Evolutionary conservation across 768 basidiomycete genomes (phyloP).

Genomic region (Leccinum boreale): DNA sequence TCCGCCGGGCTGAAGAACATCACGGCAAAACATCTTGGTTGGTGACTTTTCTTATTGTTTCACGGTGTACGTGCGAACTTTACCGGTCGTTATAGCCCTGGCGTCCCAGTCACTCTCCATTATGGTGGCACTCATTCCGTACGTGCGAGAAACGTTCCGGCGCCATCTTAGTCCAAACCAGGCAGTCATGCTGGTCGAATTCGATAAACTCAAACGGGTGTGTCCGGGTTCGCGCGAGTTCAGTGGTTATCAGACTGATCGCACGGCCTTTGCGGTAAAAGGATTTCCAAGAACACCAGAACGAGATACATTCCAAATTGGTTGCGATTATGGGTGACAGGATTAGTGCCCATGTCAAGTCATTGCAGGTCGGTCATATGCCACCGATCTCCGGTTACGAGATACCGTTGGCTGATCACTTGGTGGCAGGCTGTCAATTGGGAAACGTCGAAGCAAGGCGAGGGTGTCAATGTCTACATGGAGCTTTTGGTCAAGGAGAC

Average conservation of each 20-base stretch:
- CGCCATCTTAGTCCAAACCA: constrained; percentile 92
- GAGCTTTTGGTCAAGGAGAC: constrained; percentile 93
- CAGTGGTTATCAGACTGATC: constrained; percentile 4
- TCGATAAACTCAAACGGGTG: constrained; percentile 96
- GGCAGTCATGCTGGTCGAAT: constrained; percentile 95
- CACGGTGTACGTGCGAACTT: constrained; percentile 9
- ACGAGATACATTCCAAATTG: constrained; percentile 96
- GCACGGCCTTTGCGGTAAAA: constrained; percentile 27
- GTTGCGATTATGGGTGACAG: constrained; percentile 98
- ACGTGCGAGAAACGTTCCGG: constrained; percentile 91
- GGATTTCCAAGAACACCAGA: constrained; percentile 99
- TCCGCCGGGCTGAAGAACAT: constrained; percentile 97
- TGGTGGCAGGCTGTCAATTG: constrained; percentile 68
- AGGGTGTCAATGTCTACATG: constrained; percentile 86
- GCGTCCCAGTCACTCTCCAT: constrained; percentile 96
- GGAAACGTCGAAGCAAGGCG: constrained; percentile 57
- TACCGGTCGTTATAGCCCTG: constrained; percentile 54
- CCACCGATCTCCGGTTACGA: constrained; percentile 1
- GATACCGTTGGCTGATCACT: constrained; percentile 3
- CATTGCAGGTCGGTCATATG: constrained; percentile 59
- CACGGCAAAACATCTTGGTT: constrained; percentile 95
- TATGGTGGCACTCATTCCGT: constrained; percentile 91
- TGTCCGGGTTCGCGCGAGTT: constrained; percentile 28
- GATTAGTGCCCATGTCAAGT: constrained; percentile 77
- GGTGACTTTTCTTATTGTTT: constrained; percentile 26